Evolutionary conservation across 768 basidiomycete genomes (phyloP).

Genomic region (Boletus rufocinnamomeus): DNA sequence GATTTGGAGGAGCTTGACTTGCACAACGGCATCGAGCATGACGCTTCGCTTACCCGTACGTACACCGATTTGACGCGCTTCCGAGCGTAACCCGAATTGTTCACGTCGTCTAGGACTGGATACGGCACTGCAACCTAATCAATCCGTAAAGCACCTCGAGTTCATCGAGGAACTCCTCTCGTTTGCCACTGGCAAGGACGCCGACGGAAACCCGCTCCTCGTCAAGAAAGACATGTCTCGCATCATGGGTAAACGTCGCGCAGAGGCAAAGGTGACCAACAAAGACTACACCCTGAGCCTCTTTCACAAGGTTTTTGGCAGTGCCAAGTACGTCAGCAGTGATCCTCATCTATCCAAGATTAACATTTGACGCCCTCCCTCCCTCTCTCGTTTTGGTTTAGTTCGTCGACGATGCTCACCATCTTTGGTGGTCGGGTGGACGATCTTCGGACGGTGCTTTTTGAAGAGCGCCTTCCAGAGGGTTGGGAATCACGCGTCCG

Average conservation of each 20-base stretch:
- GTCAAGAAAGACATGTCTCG: conserved; percentile 62
- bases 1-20: conserved; percentile 67
- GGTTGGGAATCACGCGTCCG: conserved; percentile 69
- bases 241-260: conserved; percentile 60
- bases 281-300: conserved; percentile 52
- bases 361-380: not conserved
- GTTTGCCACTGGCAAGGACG: conserved; percentile 59
- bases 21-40: conserved; percentile 60
- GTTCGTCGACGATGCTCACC: conserved; percentile 65
- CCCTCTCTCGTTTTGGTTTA: conserved; percentile 23
- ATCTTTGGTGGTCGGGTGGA: conserved; percentile 66
- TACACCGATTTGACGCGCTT: not conserved
- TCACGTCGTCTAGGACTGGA: conserved; percentile 52
- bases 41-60: conserved; percentile 38
- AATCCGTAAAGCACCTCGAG: conserved; percentile 49
- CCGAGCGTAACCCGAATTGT: not conserved
- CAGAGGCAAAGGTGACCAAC: conserved; percentile 56
- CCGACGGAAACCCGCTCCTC: conserved; percentile 46
- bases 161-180: conserved; percentile 61
- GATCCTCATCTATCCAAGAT: not conserved
- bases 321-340: conserved; percentile 56
- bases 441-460: conserved; percentile 55
- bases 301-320: conserved; percentile 66
- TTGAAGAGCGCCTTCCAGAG: conserved; percentile 69
- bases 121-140: conserved; percentile 45